phyloP scores from a whole-genome alignment of 768 basidiomycete genomes.

The Phlebiopsis gigantea region DNA sequence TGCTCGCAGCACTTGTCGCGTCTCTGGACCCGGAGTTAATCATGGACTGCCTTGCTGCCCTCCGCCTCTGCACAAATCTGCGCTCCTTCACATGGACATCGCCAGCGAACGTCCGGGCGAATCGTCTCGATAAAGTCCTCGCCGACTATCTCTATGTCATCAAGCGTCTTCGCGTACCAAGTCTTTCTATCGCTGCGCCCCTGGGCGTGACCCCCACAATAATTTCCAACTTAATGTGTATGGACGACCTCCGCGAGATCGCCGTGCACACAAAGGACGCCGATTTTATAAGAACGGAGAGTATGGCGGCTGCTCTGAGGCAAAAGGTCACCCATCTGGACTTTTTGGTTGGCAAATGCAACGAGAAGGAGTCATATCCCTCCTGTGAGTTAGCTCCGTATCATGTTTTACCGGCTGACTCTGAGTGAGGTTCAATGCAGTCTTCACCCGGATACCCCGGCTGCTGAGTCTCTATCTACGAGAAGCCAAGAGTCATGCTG shows the following conservation, averaged over 20 bases:
- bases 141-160: constrained; percentile 16
- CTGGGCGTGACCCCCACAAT: constrained; percentile 47
- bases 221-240: background rate
- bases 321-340: background rate
- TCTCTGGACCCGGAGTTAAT: background rate
- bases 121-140: constrained; percentile 15
- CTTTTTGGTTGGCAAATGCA: background rate
- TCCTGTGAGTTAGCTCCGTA: background rate
- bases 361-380: background rate
- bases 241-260: background rate
- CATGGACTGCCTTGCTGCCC: constrained; percentile 28
- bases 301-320: constrained; percentile 2
- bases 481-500: constrained; percentile 49
- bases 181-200: constrained; percentile 34
- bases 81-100: constrained; percentile 53
- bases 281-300: background rate
- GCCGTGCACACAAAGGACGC: background rate
- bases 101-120: constrained; percentile 14
- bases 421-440: constrained; percentile 32
- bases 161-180: constrained; percentile 18
- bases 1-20: background rate
- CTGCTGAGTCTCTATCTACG: constrained; percentile 56
- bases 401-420: background rate
- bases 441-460: constrained; percentile 55
- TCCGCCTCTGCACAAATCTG: constrained; percentile 54